Base-by-base conservation (phyloP, 2,329 filamentous ascomycete species). In the Pezicula radicicola region DNA sequence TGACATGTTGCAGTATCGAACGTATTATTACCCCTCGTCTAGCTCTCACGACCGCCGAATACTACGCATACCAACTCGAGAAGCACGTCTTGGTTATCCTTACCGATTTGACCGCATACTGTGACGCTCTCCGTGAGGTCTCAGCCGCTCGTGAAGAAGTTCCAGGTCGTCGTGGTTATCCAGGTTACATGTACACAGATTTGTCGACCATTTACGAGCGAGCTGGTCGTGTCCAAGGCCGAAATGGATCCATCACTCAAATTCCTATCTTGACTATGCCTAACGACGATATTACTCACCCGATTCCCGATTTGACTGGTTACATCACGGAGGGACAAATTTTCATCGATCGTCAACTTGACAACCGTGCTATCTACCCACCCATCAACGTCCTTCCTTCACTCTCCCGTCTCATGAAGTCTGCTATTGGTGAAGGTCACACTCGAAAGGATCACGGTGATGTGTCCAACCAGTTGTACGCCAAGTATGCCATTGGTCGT, bases 111-210 rank as follows among this genome's bases (percentile, higher is more conserved):
- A 94, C 94, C 1, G 91, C 94, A 46, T 99, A 99, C 81, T 99
- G 95, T 72, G 94, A 99, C 73, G 95, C 94, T 60, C 87, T 99
- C 60, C 94, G 94, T 83, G 94, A 99, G 76, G 94, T 99, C 47
- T 99, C 94, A 13, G 93, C 94, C 50, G 94, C 94, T 49, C 85
- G 94, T 77, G 94, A 99, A 81, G 94, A 99, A 85, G 94, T 99
- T 41, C 94, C 94, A 39, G 94, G 94, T 81, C 93, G 94, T 73
- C 93, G 94, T 85, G 94, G 94, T 83, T 99, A 94, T 79, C 94
- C 94, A 49, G 94, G 94, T 89, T 99, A 99, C 83, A 99, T 99
- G 94, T 99, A 99, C 81, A 99, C 94, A 63, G 95, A 99, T 84
- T 89, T 99, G 85, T 97, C 94, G 54, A 99, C 94, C 68, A 97